A percentile compares a stretch with the other conserved stretches of the same genome.
These are phyloP conservation scores for Apiospora arundinis DNA, from an alignment of 2,329 filamentous ascomycete species.

Conservation along the genomic window DNA sequence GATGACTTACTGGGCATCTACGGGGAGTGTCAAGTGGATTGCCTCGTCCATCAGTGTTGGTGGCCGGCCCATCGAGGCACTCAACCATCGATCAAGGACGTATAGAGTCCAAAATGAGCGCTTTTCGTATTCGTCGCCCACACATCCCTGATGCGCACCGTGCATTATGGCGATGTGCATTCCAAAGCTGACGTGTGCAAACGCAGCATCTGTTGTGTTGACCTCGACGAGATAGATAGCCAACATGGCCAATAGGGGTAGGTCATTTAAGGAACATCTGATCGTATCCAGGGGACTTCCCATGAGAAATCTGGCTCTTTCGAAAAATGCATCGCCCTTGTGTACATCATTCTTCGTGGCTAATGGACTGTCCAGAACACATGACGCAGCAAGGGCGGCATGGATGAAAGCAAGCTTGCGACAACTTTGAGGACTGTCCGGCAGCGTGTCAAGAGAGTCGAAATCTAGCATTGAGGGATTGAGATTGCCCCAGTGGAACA, in stretches of 20 bases:
- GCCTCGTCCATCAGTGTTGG: conserved; percentile 54
- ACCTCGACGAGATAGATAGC: conserved; percentile 56
- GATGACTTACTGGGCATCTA: conserved; percentile 46
- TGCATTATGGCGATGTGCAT: conserved; percentile 56
- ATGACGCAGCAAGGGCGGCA: conserved; percentile 50
- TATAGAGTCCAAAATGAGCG: conserved; percentile 60
- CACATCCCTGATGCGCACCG: conserved; percentile 52
- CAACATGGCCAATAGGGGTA: conserved; percentile 53
- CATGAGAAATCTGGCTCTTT: conserved; percentile 49
- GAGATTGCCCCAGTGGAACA: conserved; percentile 55
- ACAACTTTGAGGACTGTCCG: conserved; percentile 35
- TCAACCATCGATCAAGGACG: conserved; percentile 55
- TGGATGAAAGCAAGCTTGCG: conserved; percentile 51
- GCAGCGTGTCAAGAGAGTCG: conserved; percentile 24
- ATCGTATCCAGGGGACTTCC: conserved; percentile 55
- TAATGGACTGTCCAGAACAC: conserved; percentile 40
- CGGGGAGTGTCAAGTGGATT: conserved; percentile 50
- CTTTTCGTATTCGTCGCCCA: conserved; percentile 50
- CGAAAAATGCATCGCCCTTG: conserved; percentile 52
- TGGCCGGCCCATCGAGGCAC: conserved; percentile 57
- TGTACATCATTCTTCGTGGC: conserved; percentile 40
- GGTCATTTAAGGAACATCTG: conserved; percentile 49
- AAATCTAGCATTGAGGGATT: conserved; percentile 31
- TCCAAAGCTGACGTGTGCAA: conserved; percentile 53
- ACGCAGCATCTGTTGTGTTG: conserved; percentile 56